Conservation (phyloP, 805 yeast species). For the Scheffersomyces amazonensis region DNA sequence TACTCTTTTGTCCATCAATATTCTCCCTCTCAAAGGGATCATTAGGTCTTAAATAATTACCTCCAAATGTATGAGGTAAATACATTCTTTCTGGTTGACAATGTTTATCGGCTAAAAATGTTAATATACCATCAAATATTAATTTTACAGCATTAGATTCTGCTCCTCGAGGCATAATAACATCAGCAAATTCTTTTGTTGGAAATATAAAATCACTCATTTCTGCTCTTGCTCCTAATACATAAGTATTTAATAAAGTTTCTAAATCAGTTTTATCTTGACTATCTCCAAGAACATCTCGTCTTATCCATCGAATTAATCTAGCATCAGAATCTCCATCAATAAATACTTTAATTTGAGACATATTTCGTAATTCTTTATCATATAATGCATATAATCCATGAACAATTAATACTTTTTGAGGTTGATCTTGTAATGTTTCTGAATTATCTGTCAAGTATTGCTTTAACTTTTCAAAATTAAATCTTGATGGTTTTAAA, state of each 20-base stretch:
- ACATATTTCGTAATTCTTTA: conserved; percentile 47
- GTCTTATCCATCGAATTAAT: conserved; percentile 70
- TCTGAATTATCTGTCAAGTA: conserved; percentile 10
- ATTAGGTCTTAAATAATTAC: conserved; percentile 26
- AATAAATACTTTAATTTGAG: conserved; percentile 68
- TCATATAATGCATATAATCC: conserved; percentile 83
- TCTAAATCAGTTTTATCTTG: conserved; percentile 21
- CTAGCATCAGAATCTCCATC: conserved; percentile 86
- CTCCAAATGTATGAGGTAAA: conserved; percentile 12
- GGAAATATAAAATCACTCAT: conserved; percentile 62
- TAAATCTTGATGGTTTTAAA: conserved; percentile 41
- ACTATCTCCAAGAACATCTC: conserved; percentile 28
- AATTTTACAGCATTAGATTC: conserved; percentile 55
- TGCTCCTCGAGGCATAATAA: conserved; percentile 69
- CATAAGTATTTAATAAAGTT: conserved; percentile 43
- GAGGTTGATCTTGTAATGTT: conserved; percentile 17
- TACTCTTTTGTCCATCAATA: conserved; percentile 38
- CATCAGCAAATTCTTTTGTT: conserved; percentile 74
- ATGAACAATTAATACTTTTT: conserved; percentile 47
- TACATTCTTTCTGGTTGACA: conserved; percentile 9
- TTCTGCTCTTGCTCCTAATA: conserved; percentile 59
- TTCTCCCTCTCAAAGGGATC: conserved; percentile 25
- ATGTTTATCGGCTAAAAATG: conserved; percentile 19
- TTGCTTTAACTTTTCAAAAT: conserved; percentile 26
- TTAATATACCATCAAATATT: conserved; percentile 62